phyloP scores from a whole-genome alignment of 192 early-diverging fungal species.

The Bifiguratus adelaidae region DNA sequence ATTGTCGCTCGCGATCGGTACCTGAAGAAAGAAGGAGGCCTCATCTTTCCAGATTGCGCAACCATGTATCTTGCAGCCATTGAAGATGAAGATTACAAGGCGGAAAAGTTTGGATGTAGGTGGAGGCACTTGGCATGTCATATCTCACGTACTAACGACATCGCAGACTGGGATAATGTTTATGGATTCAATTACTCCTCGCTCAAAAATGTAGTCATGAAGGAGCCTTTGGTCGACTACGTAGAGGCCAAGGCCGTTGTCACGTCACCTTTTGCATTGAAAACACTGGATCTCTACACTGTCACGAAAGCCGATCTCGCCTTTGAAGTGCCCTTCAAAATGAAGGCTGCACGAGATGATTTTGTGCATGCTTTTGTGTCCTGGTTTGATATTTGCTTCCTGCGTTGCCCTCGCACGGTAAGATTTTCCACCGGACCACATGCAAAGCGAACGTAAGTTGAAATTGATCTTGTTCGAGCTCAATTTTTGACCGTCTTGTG shows the following conservation, averaged over 20 bases:
- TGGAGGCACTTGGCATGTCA: constrained; percentile 10
- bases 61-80: constrained; percentile 83
- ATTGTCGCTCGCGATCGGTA: constrained; percentile 91
- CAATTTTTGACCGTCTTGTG: too few relatives aligned
- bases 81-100: constrained; percentile 91
- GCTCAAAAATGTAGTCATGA: constrained; percentile 78
- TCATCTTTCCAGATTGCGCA: constrained; percentile 81
- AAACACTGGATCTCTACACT: constrained; percentile 67
- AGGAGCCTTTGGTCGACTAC: constrained; percentile 89
- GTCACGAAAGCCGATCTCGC: constrained; percentile 81
- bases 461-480: constrained; percentile 22
- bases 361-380: constrained; percentile 88
- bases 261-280: constrained; percentile 70
- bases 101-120: constrained; percentile 73
- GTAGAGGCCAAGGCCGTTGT: constrained; percentile 80
- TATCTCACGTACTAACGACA: neutral
- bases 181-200: constrained; percentile 95
- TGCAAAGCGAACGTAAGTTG: constrained; percentile 37
- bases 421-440: constrained; percentile 73
- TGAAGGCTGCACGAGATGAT: constrained; percentile 69
- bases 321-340: constrained; percentile 75
- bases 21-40: constrained; percentile 63
- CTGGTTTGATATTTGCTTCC: constrained; percentile 97
- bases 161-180: constrained; percentile 68
- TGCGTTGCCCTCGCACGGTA: constrained; percentile 78